These are phyloP conservation scores for Pichia cabralensis DNA, from an alignment of 805 yeast genomes.

Conservation along the genomic window DNA sequence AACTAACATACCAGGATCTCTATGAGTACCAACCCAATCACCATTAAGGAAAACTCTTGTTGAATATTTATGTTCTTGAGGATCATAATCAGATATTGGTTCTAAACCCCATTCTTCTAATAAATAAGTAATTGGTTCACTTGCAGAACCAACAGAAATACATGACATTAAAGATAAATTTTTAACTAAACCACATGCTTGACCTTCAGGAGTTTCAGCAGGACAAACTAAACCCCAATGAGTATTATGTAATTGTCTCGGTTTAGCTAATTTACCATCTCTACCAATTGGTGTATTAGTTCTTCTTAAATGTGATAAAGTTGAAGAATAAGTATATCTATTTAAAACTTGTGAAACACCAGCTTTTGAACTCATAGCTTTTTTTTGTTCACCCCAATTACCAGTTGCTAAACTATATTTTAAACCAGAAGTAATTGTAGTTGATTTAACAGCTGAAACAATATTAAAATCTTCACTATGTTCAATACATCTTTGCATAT, in stretches of 20 bases:
- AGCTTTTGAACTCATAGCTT: slow-evolving; percentile 97
- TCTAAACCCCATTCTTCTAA: slow-evolving; percentile 99
- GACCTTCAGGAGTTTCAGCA: slow-evolving; percentile 99
- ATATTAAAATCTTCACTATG: slow-evolving; percentile 94
- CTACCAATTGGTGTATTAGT: slow-evolving; percentile 99
- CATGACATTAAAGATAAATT: slow-evolving; percentile 94
- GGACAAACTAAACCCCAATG: slow-evolving; percentile 99
- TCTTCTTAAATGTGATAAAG: slow-evolving; percentile 96
- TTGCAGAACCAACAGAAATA: slow-evolving; percentile 96
- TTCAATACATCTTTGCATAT: slow-evolving; percentile 98
- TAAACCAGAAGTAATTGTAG: slow-evolving; percentile 94
- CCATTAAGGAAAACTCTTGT: slow-evolving; percentile 96
- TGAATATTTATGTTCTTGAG: slow-evolving; percentile 82
- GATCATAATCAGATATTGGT: slow-evolving; percentile 91
- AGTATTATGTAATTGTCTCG: slow-evolving; percentile 97
- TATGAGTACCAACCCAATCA: slow-evolving; percentile 98
- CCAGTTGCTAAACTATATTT: slow-evolving; percentile 98
- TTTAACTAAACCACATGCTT: slow-evolving; percentile 98
- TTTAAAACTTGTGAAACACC: slow-evolving; percentile 99
- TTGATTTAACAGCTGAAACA: slow-evolving; percentile 93
- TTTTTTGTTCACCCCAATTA: slow-evolving; percentile 99
- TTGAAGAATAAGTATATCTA: slow-evolving; percentile 97
- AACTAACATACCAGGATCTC: slow-evolving; percentile 88
- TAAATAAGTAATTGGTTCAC: slow-evolving; percentile 86
- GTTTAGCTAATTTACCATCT: slow-evolving; percentile 98